These are phyloP conservation scores for Paradendryphiella salina DNA, from an alignment of 2,329 filamentous ascomycete genomes.

Conservation along the genomic window DNA sequence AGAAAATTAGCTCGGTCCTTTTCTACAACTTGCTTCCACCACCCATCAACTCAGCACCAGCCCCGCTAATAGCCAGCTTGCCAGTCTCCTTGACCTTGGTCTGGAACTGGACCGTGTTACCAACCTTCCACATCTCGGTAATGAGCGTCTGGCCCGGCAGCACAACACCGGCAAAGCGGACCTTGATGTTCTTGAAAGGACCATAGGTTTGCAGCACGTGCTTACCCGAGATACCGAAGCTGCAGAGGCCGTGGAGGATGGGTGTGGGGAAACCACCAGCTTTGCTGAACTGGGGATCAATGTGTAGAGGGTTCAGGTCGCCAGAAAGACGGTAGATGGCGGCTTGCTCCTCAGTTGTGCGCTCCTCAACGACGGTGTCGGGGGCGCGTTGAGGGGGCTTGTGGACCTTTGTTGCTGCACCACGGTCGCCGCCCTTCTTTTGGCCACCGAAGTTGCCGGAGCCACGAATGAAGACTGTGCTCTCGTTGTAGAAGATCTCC, in stretches of 20 bases:
- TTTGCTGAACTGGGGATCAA: slow-evolving; percentile 92
- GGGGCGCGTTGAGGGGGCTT: slow-evolving; percentile 74
- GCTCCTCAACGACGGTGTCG: slow-evolving; percentile 81
- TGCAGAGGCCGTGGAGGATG: slow-evolving; percentile 96
- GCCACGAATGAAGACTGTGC: slow-evolving; percentile 88
- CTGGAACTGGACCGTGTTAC: slow-evolving; percentile 79
- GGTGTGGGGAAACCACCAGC: slow-evolving; percentile 92
- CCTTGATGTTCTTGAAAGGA: slow-evolving; percentile 86
- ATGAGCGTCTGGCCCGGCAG: slow-evolving; percentile 83
- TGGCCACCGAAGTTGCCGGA: slow-evolving; percentile 87
- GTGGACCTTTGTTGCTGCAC: slow-evolving; percentile 78
- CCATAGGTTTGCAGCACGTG: slow-evolving; percentile 85
- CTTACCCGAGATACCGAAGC: slow-evolving; percentile 88
- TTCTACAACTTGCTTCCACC: slow-evolving; percentile 48
- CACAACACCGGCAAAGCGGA: slow-evolving; percentile 84
- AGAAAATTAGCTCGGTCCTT: neutral
- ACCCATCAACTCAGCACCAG: slow-evolving; percentile 72
- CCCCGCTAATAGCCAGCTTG: slow-evolving; percentile 81
- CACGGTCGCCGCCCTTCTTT: slow-evolving; percentile 75
- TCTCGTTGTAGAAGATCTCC: slow-evolving; percentile 96
- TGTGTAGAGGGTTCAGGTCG: slow-evolving; percentile 94
- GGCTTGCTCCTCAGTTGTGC: slow-evolving; percentile 87
- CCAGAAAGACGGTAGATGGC: slow-evolving; percentile 91
- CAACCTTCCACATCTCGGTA: slow-evolving; percentile 94
- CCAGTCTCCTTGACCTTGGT: slow-evolving; percentile 89